Evolutionary conservation across 148 eudicot species (phyloP).

Genomic region (Vaccinium myrtillus): DNA sequence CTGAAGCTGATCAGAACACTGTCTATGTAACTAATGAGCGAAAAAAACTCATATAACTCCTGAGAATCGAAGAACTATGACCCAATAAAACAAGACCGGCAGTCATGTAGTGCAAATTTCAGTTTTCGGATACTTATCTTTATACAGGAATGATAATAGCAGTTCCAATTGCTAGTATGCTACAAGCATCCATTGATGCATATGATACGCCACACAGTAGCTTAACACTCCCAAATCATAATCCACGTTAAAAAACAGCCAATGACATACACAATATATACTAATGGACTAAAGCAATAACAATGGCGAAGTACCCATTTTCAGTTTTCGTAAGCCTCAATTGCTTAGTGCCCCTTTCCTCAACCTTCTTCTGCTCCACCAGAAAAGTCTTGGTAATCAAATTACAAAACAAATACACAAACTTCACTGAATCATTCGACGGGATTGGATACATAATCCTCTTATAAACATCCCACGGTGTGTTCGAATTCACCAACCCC

Average conservation of each 20-base stretch:
- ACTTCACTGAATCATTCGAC: slow-evolving; percentile 77
- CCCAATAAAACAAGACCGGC: background rate
- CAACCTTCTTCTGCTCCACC: slow-evolving; percentile 55
- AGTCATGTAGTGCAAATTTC: background rate
- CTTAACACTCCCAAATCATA: background rate
- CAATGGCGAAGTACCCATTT: background rate
- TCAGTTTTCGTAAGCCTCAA: background rate
- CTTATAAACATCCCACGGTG: slow-evolving; percentile 52
- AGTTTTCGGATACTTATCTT: background rate
- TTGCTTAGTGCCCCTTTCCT: slow-evolving; percentile 8
- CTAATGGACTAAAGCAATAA: background rate
- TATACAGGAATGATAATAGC: background rate
- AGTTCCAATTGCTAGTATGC: background rate
- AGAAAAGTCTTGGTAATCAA: slow-evolving; percentile 82
- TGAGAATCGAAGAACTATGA: background rate
- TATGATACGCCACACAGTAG: background rate
- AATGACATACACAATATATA: background rate
- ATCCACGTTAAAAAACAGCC: background rate
- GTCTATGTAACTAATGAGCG: background rate
- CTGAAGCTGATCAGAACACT: background rate
- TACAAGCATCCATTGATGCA: background rate
- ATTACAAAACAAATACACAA: slow-evolving; percentile 90
- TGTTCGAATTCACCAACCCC: slow-evolving; percentile 69
- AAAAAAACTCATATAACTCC: background rate
- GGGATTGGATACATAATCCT: slow-evolving; percentile 81